phyloP scores from a whole-genome alignment of 179 eudicot genomes.

The Heliamphora ciliata region DNA sequence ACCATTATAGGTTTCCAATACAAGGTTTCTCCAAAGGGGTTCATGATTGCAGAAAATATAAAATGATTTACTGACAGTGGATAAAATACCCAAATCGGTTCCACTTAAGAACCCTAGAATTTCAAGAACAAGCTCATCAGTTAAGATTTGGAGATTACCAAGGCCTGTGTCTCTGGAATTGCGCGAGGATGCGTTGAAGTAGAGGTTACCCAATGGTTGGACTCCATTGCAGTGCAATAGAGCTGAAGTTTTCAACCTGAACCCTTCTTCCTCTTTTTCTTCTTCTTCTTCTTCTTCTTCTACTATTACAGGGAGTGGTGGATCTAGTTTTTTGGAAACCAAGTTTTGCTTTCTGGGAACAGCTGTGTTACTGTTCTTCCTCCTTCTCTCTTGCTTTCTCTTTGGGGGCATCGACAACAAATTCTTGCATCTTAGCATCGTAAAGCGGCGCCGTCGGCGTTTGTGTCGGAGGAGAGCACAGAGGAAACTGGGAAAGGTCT shows the following conservation, averaged over 20 bases:
- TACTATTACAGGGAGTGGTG: constrained; percentile 8
- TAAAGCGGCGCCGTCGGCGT: not conserved
- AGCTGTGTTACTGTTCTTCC: constrained; percentile 22
- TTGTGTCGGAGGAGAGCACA: no score
- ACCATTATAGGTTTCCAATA: constrained; percentile 48
- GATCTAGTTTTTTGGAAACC: constrained; percentile 16
- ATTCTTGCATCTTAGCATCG: constrained; percentile 14
- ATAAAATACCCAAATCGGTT: constrained; percentile 53
- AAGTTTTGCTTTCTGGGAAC: constrained; percentile 8
- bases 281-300: constrained; percentile 35
- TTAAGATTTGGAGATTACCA: constrained; percentile 56
- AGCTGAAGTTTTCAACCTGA: no score
- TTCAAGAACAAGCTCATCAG: constrained; percentile 91
- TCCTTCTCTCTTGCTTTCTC: constrained; percentile 18
- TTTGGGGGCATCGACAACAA: constrained; percentile 2
- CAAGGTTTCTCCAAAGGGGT: constrained; percentile 91
- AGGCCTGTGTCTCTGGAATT: constrained; percentile 77
- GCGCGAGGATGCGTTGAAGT: constrained; percentile 38
- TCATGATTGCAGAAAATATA: constrained; percentile 79
- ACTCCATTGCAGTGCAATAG: constrained; percentile 51
- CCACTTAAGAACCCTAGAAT: constrained; percentile 68
- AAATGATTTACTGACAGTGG: constrained; percentile 73
- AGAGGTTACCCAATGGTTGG: constrained; percentile 83
- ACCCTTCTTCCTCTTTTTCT: no score
- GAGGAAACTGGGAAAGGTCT: no score